Base-by-base conservation (phyloP, 1,139 yeast genomes). In the Blastobotrys serpentis region DNA sequence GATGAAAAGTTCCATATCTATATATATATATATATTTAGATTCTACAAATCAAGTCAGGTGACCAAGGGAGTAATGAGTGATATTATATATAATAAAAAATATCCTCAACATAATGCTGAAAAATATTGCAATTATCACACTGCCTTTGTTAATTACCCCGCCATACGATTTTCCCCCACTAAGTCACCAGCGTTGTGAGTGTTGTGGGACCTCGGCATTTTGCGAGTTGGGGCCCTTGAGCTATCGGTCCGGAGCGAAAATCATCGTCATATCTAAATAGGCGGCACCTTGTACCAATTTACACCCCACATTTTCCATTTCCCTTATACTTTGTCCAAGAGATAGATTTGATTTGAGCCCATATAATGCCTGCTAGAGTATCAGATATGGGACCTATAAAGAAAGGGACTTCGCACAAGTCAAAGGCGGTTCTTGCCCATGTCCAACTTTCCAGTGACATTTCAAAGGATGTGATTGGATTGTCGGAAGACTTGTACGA, bases 401-500 rank as follows among this genome's bases (percentile, higher is more conserved):
- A 7, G 23, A 36, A 17, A 36, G 22, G 25, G 13, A 17, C 19
- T 11, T 17, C 25, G 25, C 23, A 36, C 10, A 11, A 17, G 13
- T 36, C 40, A 6, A 17, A 25, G 14, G 40, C 22, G 10, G 19
- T 36, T 18, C 16, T 36, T 19, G 19, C 40, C 7, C 23, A 36
- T 3, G 40, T 36, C 3, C 23, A 36, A 19, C 25, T 36, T 3
- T 18, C 40, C 4, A 19, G 40, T 18, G 40, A 36, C 19, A 4
- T 18, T 36, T 4, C 23, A 5, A 36, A 18, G 8, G 55, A 54
- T 29, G 46, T 45, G 11, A 38, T 54, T 5, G 25, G 21, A 13
- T 18, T 54, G 11, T 52, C 57, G 14, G 18, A 19, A 13, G 57
- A 54, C 34, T 13, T 54, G n/a, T 52, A 42, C 34, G 43, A 43